These are phyloP conservation scores for Thyridium curvatum DNA, from an alignment of 2,329 filamentous ascomycete species.

Conservation along the genomic window DNA sequence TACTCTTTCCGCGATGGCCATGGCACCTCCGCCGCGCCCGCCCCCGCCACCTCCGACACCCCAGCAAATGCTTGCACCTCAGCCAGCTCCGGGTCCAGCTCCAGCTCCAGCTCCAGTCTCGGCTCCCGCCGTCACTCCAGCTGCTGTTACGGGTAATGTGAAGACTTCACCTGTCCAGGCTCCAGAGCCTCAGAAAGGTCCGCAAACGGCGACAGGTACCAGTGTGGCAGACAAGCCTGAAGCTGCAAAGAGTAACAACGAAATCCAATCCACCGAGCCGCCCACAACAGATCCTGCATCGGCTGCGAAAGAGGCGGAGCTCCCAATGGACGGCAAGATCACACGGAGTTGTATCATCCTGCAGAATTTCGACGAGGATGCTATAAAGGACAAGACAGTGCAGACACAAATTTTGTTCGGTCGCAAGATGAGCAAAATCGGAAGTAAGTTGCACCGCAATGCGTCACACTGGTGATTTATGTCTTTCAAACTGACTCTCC, in stretches of 20 bases:
- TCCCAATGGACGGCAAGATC: slow-evolving; percentile 40
- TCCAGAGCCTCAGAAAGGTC: too few relatives aligned
- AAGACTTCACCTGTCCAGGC: too few relatives aligned
- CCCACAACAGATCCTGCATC: too few relatives aligned
- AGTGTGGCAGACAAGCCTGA: too few relatives aligned
- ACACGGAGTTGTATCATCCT: slow-evolving; percentile 53
- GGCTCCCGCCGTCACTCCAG: too few relatives aligned
- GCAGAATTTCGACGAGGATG: slow-evolving; percentile 52
- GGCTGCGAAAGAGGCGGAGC: slow-evolving; percentile 15
- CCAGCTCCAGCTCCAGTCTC: too few relatives aligned
- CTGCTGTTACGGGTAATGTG: too few relatives aligned
- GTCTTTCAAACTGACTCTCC: slow-evolving; percentile 11
- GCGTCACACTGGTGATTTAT: background rate
- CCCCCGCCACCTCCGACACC: too few relatives aligned
- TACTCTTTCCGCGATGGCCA: background rate
- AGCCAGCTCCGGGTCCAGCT: too few relatives aligned
- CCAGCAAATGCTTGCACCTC: too few relatives aligned
- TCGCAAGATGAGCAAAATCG: slow-evolving; percentile 50
- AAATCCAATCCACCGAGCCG: background rate
- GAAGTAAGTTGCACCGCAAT: slow-evolving; percentile 33
- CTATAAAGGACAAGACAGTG: slow-evolving; percentile 47
- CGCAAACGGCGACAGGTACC: too few relatives aligned
- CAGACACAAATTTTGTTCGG: slow-evolving; percentile 55
- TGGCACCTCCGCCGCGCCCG: background rate
- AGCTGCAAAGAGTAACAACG: background rate